Conservation (phyloP, 768 basidiomycete genomes). For the Collybiopsis confluens region DNA sequence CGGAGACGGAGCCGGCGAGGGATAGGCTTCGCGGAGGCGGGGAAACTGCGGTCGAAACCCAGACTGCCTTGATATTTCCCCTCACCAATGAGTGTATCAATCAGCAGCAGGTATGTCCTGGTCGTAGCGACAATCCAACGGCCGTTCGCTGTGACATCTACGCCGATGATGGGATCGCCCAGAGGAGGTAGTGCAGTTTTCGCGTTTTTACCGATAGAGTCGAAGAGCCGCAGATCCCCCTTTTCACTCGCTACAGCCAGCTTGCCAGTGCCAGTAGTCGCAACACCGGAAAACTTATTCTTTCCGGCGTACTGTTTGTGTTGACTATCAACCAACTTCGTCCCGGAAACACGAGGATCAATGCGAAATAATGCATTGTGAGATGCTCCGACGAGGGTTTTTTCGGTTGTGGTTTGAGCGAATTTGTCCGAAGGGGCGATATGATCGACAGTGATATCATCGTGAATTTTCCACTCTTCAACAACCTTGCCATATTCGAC, state of each 20-base stretch:
- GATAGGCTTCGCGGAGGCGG: slow-evolving; percentile 88
- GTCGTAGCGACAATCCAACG: slow-evolving; percentile 96
- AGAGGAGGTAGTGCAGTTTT: slow-evolving; percentile 96
- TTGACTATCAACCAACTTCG: slow-evolving; percentile 90
- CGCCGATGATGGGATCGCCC: slow-evolving; percentile 91
- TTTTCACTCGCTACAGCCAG: slow-evolving; percentile 94
- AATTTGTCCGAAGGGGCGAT: slow-evolving; percentile 94
- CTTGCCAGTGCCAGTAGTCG: slow-evolving; percentile 83
- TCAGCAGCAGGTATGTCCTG: slow-evolving; percentile 87
- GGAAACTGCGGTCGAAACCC: slow-evolving; percentile 95
- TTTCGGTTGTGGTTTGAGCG: slow-evolving; percentile 86
- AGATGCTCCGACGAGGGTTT: slow-evolving; percentile 90
- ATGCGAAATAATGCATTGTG: slow-evolving; percentile 97
- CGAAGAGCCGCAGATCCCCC: slow-evolving; percentile 93
- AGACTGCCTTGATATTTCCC: slow-evolving; percentile 78
- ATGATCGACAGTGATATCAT: slow-evolving; percentile 79
- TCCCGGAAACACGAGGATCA: slow-evolving; percentile 90
- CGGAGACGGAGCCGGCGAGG: slow-evolving; percentile 85
- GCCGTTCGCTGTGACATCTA: slow-evolving; percentile 92
- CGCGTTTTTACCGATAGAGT: slow-evolving; percentile 95
- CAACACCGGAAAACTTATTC: slow-evolving; percentile 90
- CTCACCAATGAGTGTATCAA: slow-evolving; percentile 93
- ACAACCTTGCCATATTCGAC: slow-evolving; percentile 93
- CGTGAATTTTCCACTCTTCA: slow-evolving; percentile 98
- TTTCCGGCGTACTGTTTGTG: slow-evolving; percentile 95